These are phyloP conservation scores for Vicia villosa DNA, from an alignment of 306 rosid species.

Conservation along the genomic window DNA sequence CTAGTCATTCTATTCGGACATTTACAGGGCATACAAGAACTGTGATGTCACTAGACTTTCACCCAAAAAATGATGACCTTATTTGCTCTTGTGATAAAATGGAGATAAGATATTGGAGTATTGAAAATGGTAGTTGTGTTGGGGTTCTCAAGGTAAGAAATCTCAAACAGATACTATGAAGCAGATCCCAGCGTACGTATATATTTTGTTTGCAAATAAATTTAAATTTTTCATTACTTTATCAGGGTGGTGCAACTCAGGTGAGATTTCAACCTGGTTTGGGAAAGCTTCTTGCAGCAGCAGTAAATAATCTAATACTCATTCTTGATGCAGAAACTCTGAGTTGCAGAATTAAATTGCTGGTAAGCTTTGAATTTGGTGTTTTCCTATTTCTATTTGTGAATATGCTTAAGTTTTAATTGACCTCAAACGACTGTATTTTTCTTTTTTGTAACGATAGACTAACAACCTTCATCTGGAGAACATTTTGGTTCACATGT, in stretches of 20 bases:
- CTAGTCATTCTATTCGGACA: conserved; percentile 65
- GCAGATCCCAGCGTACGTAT: background rate
- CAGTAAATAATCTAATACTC: conserved; percentile 54
- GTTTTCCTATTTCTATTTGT: conserved; percentile 1
- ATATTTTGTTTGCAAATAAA: conserved; percentile 9
- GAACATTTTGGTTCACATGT: too few species aligned
- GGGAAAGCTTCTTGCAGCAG: conserved; percentile 79
- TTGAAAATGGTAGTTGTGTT: conserved; percentile 67
- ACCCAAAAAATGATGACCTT: conserved; percentile 72
- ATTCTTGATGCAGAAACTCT: conserved; percentile 67
- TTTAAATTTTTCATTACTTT: conserved; percentile 23
- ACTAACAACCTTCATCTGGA: too few species aligned
- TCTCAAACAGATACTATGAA: conserved; percentile 27
- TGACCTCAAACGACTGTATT: background rate
- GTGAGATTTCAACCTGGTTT: conserved; percentile 77
- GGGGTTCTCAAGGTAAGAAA: conserved; percentile 66
- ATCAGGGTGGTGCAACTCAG: conserved; percentile 76
- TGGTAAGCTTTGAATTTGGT: conserved; percentile 47
- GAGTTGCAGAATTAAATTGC: conserved; percentile 51
- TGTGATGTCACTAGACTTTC: conserved; percentile 83
- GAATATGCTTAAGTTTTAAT: conserved; percentile 13
- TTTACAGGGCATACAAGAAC: conserved; percentile 65
- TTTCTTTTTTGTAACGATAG: background rate
- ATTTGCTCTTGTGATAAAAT: conserved; percentile 71
- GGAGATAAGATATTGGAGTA: conserved; percentile 86